Evolutionary conservation across 192 early-diverging fungal genomes (phyloP), one percentile per base, ranked within the genome.

Genomic region (Backusella circina): DNA sequence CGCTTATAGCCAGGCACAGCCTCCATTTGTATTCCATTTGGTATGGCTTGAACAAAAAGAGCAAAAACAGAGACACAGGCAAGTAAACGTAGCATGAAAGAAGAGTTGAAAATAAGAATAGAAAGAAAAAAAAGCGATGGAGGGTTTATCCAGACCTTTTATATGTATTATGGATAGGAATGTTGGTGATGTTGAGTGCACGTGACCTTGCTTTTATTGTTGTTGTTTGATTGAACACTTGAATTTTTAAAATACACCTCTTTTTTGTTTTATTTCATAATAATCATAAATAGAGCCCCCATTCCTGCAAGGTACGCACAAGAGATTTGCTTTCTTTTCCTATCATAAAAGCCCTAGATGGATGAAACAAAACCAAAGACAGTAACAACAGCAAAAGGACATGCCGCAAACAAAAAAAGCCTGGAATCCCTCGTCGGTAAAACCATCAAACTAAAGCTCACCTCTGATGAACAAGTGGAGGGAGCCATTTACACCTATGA

Each of bases 401-500:
- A 68, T 37, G n/a, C 37, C 35, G 74, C 61, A 33, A 50, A 23
- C 39, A 66, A 54, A 38, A 85, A 83, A 50, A 76, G 75, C 23
- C 73, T 87, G 21, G 88, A 89, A 32, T 81, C 79, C 68, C 54
- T 85, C n/a, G 65, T 89, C 68, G 88, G 85, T 54, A 75, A 73
- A 23, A 47, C 71, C 26, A 83, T 90, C 80, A 81, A 80, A 70
- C 76, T 88, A 41, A 84, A 84, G 65, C 87, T 87, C 2, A 36
- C 67, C 32, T 75, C 79, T 26, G 80, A 86, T 79, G 88, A 89
- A 71, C 79, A 82, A 70, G 80, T 85, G 64, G 82, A 88, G 30
- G 90, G 90, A 33, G 75, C 81, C 30, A 82, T 91, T 72, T 91
- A 85, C 71, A 82, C 90, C 2, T 86, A 85, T 65, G 90, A 91